A percentile compares a stretch with the other conserved stretches of the same genome.
phyloP scores from a whole-genome alignment of 148 eudicot genomes.

The Euryodendron excelsum region DNA sequence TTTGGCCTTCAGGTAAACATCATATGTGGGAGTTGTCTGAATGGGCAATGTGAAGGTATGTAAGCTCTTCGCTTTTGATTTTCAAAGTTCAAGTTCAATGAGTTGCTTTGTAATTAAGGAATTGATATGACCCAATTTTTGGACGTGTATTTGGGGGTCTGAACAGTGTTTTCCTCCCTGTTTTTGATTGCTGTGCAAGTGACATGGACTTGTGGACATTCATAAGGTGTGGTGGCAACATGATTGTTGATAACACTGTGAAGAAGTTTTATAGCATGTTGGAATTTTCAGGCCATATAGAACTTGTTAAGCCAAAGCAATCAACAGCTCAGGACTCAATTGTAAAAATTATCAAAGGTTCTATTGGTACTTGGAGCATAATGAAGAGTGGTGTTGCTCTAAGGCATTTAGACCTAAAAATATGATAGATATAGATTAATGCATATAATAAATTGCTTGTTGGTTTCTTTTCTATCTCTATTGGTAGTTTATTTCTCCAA shows the following conservation, averaged over 20 bases:
- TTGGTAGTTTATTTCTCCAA: neutral
- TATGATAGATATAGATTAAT: neutral
- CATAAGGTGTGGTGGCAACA: neutral
- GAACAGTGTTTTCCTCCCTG: neutral
- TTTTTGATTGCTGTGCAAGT: constrained; percentile 1
- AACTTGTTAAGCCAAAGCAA: neutral
- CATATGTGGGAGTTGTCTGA: constrained; percentile 71
- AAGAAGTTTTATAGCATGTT: neutral
- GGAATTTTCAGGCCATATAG: neutral
- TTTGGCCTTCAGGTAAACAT: constrained; percentile 61
- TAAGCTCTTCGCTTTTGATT: neutral
- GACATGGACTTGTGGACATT: neutral
- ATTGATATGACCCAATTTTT: neutral
- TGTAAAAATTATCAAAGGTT: neutral
- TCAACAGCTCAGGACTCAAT: neutral
- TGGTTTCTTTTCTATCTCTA: neutral
- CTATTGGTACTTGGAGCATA: neutral
- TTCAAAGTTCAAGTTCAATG: neutral
- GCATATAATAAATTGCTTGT: neutral
- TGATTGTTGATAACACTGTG: neutral
- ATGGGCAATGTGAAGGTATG: constrained; percentile 73
- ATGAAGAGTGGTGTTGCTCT: neutral
- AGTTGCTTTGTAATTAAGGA: neutral
- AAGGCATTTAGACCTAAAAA: neutral
- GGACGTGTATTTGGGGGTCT: neutral